Percentiles rank a stretch among this genome's conserved stretches.
Evolutionary conservation across 2,329 filamentous ascomycete genomes (phyloP).

Genomic region (Neopestalotiopsis sp.): DNA sequence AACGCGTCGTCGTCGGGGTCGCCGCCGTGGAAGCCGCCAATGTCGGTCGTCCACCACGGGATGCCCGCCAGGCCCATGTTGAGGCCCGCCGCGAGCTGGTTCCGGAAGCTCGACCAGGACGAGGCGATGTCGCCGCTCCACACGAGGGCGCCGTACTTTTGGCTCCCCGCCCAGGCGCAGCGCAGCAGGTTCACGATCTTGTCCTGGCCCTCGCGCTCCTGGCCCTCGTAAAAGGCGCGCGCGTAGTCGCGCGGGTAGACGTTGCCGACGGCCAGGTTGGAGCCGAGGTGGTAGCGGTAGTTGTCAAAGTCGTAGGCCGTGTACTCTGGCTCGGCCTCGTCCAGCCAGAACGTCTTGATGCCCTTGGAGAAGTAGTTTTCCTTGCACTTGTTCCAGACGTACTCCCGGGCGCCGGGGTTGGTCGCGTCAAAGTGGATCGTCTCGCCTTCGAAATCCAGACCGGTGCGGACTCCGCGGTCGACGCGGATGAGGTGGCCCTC

Average conservation of each 20-base stretch:
- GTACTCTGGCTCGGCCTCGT: conserved; percentile 74
- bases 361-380: conserved; percentile 67
- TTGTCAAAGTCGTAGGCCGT: conserved; percentile 70
- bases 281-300: conserved; percentile 64
- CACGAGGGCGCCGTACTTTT: conserved; percentile 69
- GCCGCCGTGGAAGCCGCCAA: conserved; percentile 73
- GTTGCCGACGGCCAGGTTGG: conserved; percentile 60
- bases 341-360: conserved; percentile 71
- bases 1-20: conserved; percentile 60
- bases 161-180: conserved; percentile 59
- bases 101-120: conserved; percentile 64
- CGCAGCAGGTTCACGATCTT: conserved; percentile 58
- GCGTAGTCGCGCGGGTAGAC: conserved; percentile 60
- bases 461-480: conserved; percentile 63
- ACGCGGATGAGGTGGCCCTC: conserved; percentile 64
- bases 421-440: conserved; percentile 69
- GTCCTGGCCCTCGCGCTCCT: conserved; percentile 52
- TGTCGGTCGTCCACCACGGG: conserved; percentile 74
- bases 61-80: conserved; percentile 70
- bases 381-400: conserved; percentile 64
- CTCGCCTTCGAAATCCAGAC: conserved; percentile 64
- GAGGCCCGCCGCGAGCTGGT: conserved; percentile 67
- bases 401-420: conserved; percentile 62
- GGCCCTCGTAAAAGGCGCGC: conserved; percentile 60
- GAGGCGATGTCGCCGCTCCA: conserved; percentile 73